Evolutionary conservation across 805 yeast genomes (phyloP), one percentile per base, ranked within the genome.

Genomic region (Starmera quercuum): DNA sequence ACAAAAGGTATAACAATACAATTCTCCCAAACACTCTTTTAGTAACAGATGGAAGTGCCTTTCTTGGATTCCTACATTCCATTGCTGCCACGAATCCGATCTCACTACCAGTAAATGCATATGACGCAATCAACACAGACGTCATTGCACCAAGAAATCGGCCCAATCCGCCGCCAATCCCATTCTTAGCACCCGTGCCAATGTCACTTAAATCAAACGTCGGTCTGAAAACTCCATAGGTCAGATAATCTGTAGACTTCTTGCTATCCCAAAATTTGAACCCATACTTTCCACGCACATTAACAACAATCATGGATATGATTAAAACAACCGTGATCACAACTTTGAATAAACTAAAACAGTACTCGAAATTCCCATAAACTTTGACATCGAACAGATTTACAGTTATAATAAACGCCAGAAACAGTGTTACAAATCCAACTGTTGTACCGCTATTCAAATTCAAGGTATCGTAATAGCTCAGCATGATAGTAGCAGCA

Each of bases 81-180:
- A 88, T 83, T 6, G 90, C 86, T 3, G 92, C 90, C 35, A 83
- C 74, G 42, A 83, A 76, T 10, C 85, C 88, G 53, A 80, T 76
- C 45, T 84, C 95, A 2, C 87, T 81, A 0, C 95, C 95, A 31
- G 82, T 75, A 48, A 78, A 84, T 0, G 94, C 82, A 54, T 79
- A 84, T 0, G 85, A 66, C 0, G 87, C 77, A 15, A 78, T 73
- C 30, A 76, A 57, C 7, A 78, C 59, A 2, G 86, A 84, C 1
- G 76, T 70, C 23, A 79, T 36, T 7, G 82, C 54, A 6, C 83
- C 74, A 30, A 79, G 57, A 33, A 83, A 66, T 28, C 83, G 53
- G 0, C 90, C 92, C 31, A 54, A 49, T 20, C 64, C 53, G 3
- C 88, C 85, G 6, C 71, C 72, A 21, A 77, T 75, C 0, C 90